These are phyloP conservation scores for Chiua virens DNA, from an alignment of 768 basidiomycete genomes.

Conservation along the genomic window DNA sequence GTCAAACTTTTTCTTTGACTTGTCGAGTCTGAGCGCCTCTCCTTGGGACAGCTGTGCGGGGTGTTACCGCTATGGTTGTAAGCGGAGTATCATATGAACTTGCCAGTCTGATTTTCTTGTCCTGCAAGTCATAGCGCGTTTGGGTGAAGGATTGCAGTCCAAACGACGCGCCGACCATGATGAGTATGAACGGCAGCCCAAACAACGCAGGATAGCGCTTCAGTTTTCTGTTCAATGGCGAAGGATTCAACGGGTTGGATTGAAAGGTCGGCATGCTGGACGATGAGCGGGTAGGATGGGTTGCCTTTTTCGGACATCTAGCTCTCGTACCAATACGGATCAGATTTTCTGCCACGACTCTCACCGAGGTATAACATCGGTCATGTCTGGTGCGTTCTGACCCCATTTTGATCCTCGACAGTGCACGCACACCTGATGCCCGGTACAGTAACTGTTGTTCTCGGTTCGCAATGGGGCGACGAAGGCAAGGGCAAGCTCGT, in stretches of 20 bases:
- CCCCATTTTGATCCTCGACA: background rate
- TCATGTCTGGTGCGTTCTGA: constrained; percentile 24
- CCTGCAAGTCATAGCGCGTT: constrained; percentile 87
- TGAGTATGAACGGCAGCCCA: constrained; percentile 81
- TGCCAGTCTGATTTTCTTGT: constrained; percentile 74
- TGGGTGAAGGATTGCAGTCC: constrained; percentile 82
- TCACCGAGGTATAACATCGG: constrained; percentile 9
- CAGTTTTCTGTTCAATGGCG: constrained; percentile 37
- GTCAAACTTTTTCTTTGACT: constrained; percentile 78
- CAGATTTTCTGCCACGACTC: constrained; percentile 10
- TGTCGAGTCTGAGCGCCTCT: constrained; percentile 72
- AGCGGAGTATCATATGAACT: constrained; percentile 6
- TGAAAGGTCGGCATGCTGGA: constrained; percentile 47
- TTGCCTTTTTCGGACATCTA: constrained; percentile 22
- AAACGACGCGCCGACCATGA: constrained; percentile 87
- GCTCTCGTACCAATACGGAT: constrained; percentile 4
- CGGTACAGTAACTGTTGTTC: constrained; percentile 62
- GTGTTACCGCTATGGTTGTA: background rate
- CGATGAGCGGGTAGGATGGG: background rate
- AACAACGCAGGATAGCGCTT: constrained; percentile 70
- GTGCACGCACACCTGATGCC: constrained; percentile 10
- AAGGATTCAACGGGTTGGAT: constrained; percentile 37
- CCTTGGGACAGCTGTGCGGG: constrained; percentile 63
- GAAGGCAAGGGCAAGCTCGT: constrained; percentile 96
- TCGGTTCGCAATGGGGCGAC: constrained; percentile 91